phyloP scores from a whole-genome alignment of 805 yeast genomes.

The Saccharomycopsis olivae region DNA sequence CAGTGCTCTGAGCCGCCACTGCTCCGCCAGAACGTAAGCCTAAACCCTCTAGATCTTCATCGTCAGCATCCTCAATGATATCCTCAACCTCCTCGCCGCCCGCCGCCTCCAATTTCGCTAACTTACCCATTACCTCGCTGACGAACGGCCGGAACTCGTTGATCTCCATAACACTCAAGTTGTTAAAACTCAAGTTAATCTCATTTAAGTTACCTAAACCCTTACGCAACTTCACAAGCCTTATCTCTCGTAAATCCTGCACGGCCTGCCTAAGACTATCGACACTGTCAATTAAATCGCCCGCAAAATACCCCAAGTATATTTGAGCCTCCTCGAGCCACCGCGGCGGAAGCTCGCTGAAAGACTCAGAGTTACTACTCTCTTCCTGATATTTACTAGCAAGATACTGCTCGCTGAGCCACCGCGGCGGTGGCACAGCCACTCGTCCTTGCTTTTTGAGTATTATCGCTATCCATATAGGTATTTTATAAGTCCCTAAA shows the following conservation, averaged over 20 bases:
- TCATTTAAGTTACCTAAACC: constrained; percentile 76
- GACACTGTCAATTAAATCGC: constrained; percentile 67
- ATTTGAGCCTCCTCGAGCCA: constrained; percentile 81
- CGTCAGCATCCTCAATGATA: constrained; percentile 14
- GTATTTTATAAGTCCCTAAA: constrained; percentile 59
- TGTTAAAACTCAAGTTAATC: constrained; percentile 72
- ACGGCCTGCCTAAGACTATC: constrained; percentile 59
- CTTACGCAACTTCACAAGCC: constrained; percentile 69
- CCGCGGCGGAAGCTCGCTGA: constrained; percentile 69
- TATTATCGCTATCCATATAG: constrained; percentile 81
- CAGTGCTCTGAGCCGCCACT: too few relatives aligned
- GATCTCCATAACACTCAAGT: constrained; percentile 73
- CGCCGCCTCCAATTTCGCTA: constrained; percentile 40
- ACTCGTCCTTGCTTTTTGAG: constrained; percentile 80
- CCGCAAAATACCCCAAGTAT: constrained; percentile 55
- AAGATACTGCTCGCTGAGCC: constrained; percentile 56
- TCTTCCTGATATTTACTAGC: constrained; percentile 59
- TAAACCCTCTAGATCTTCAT: too few relatives aligned
- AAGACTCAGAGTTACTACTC: constrained; percentile 41
- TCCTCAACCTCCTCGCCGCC: constrained; percentile 15
- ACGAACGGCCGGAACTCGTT: constrained; percentile 83
- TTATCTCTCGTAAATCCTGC: constrained; percentile 76
- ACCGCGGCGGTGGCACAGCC: constrained; percentile 72
- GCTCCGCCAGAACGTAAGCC: too few relatives aligned
- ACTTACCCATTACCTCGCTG: constrained; percentile 66